phyloP scores from a whole-genome alignment of 345 rosid species.

The Conringia planisiliqua region DNA sequence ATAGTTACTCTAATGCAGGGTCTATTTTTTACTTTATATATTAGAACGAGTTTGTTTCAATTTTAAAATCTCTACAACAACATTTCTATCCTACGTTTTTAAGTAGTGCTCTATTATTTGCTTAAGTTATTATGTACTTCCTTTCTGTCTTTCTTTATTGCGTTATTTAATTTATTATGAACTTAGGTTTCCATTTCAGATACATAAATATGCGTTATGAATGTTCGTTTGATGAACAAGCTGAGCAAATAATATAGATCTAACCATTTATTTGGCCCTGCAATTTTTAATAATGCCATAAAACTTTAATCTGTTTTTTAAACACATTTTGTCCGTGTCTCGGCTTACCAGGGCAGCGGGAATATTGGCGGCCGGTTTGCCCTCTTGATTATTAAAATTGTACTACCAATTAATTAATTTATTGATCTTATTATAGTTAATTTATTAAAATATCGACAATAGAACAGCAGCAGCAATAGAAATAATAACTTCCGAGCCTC shows the following conservation, averaged over 20 bases:
- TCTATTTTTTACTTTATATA: neutral
- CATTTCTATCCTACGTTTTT: neutral
- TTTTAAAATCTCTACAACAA: neutral
- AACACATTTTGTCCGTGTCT: constrained; percentile 35
- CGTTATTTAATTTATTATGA: neutral
- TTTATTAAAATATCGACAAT: neutral
- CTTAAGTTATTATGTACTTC: neutral
- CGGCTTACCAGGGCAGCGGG: constrained; percentile 38
- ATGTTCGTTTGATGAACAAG: constrained; percentile 7
- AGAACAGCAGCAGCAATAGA: neutral
- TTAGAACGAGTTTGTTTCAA: neutral
- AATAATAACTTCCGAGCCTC: constrained; percentile 1
- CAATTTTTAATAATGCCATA: neutral
- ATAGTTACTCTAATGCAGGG: neutral
- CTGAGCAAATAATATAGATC: neutral
- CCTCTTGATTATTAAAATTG: constrained; percentile 15
- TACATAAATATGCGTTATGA: neutral
- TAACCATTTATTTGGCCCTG: neutral
- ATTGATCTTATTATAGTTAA: neutral
- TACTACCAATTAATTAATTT: neutral
- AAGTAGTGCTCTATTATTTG: constrained; percentile 1
- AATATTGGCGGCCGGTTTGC: constrained; percentile 38
- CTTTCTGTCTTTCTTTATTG: neutral
- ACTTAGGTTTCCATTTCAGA: neutral
- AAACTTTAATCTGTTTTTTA: constrained; percentile 12